Base-by-base conservation (phyloP, 2,329 filamentous ascomycete species). In the Cordyceps fumosorosea region DNA sequence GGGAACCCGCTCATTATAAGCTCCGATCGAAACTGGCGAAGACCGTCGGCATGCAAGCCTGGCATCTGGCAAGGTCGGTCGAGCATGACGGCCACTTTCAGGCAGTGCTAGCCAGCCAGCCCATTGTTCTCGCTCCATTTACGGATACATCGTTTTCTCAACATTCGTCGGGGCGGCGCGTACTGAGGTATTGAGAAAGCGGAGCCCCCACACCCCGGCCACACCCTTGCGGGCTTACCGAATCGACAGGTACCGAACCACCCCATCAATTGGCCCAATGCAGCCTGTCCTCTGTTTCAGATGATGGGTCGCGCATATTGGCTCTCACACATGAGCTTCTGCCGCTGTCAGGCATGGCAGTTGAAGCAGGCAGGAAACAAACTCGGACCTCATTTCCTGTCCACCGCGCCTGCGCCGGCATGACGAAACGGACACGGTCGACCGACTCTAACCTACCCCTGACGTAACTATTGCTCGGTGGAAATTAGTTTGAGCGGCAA, bases 181-280 rank as follows among this genome's bases (percentile, higher is more conserved):
- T 55, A 60, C 34, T 37, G 10, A 37, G 50, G 42, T 44, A 61
- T 61, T 61, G 20, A 50, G 51, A 61, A 50, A 50, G 51, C 42
- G 42, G 59, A 50, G 42, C 29, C 59, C 58, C 59, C 42, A 32
- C 50, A 32, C 58, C 54, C 26, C 58, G 56, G 51, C 58, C 50
- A 55, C 58, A 60, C 44, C 59, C 59, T 42, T 60, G 57, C 50
- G 42, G 51, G 32, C 42, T 52, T n/a, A n/a, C 32, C 32, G 51
- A 60, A 50, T 32, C 40, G 22, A 55, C 51, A 61, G 59, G 59
- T 40, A 56, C 59, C 51, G 51, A 32, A 24, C 12, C 29, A 32
- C 29, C 29, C 40, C 40, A 48, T 55, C 51, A 48, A 60, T 60
- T 60, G 58, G 58, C 44, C 44, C 32, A 45, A 60, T 54, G 14